Base-by-base conservation (phyloP, 768 basidiomycete genomes). In the Hygrophoropsis aurantiaca region DNA sequence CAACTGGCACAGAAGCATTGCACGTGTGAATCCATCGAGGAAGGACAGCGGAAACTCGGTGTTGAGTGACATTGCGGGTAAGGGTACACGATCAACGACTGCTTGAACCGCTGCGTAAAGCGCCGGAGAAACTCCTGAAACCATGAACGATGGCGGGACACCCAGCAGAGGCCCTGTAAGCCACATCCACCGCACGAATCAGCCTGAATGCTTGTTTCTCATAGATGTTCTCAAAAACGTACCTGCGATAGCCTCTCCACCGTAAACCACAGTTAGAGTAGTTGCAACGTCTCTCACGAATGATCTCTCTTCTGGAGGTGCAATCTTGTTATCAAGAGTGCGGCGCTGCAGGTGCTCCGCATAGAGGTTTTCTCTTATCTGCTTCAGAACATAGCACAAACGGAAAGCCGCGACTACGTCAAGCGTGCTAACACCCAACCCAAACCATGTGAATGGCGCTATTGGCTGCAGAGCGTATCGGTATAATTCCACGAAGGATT, bases 1-100 rank as follows among this genome's bases (percentile, higher is more conserved):
- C 52, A 91, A 75, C 54, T 80, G 79, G 61, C 90, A 92, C 2
- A 94, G 70, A 21, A 95, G 77, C 51, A 84, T 76, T 4, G 90
- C 81, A 66, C 91, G 86, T 34, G 84, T 81, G 52, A 92, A 78
- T 9, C 82, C 90, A 60, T 95, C 92, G 5, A 92, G 54, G 36
- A 91, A 46, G 1, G 90, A 72, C 10, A 93, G 65, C 2, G 86
- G 86, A 10, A 93, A 69, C 60, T 95, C 92, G 25, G 74, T 73
- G 50, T 72, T 58, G 42, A 81, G 70, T 3, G 75, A 72, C 33
- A 80, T 70, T 1, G 61, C 60, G 39, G 80, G 87, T 3, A 79
- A 74, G 1, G 90, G 90, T 5, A 91, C 62, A 27, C 69, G 59
- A 20, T 84, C 77, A 20, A 87, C 76, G 39, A 85, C 56, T 11